These are phyloP conservation scores for Diophrys sp. DNA, from an alignment of 73 alveolate genomes.

Conservation along the genomic window DNA sequence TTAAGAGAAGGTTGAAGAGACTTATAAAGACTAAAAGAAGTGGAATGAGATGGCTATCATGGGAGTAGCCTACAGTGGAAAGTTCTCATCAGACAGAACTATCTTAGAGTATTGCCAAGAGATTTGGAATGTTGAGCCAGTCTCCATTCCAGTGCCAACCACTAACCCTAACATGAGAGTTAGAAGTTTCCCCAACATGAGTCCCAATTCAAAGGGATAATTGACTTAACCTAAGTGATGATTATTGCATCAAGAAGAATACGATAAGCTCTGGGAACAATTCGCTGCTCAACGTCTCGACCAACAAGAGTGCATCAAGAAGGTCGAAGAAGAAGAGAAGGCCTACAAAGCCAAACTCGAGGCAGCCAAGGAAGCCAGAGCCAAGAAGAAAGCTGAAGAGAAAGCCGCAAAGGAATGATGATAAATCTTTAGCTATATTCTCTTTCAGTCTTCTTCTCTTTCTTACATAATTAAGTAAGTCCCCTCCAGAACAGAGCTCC, in stretches of 20 bases:
- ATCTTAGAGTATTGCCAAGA: constrained; percentile 84
- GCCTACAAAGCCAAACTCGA: no score
- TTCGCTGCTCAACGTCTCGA: no score
- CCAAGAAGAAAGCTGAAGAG: no score
- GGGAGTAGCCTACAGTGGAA: constrained; percentile 81
- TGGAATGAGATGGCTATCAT: constrained; percentile 84
- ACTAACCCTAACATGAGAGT: constrained; percentile 50
- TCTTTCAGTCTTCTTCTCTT: no score
- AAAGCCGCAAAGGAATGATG: no score
- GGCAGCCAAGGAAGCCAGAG: no score
- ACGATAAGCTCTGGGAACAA: no score
- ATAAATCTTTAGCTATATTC: constrained; percentile 78
- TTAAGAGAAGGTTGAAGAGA: constrained; percentile 67
- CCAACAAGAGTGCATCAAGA: no score
- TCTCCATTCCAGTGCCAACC: constrained; percentile 58
- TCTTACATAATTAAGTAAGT: constrained; percentile 73
- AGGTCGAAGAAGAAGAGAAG: no score
- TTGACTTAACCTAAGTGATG: not conserved
- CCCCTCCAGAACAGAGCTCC: constrained; percentile 90
- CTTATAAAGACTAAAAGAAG: constrained; percentile 65
- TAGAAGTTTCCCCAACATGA: constrained; percentile 54
- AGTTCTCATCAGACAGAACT: constrained; percentile 89
- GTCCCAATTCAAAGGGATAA: not conserved
- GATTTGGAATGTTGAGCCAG: constrained; percentile 67
- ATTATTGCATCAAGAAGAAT: no score